Evolutionary conservation across 2,329 filamentous ascomycete genomes (phyloP).

Genomic region (Clonostachys byssicola): DNA sequence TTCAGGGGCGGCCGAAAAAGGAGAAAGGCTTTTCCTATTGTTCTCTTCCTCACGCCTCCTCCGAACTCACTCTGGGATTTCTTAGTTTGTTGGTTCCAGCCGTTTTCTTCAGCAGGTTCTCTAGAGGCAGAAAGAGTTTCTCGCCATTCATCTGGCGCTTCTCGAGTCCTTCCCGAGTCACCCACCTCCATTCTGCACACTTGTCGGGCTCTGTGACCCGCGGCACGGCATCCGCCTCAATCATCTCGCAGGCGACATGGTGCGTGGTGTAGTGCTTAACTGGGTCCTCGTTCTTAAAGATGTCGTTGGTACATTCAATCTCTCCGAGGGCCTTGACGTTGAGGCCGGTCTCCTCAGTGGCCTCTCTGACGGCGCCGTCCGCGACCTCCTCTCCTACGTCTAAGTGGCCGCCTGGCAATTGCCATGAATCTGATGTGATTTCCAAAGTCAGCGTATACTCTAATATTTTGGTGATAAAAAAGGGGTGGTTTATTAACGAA

Average conservation of each 20-base stretch:
- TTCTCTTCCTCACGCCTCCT: too few species aligned
- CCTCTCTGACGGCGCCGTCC: slow-evolving; percentile 62
- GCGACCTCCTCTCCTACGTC: slow-evolving; percentile 63
- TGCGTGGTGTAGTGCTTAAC: slow-evolving; percentile 71
- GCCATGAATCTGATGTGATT: slow-evolving; percentile 44
- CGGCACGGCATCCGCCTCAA: slow-evolving; percentile 37
- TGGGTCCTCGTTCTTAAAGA: slow-evolving; percentile 46
- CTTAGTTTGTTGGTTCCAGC: slow-evolving; percentile 10
- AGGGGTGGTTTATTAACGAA: too few species aligned
- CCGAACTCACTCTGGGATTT: not conserved
- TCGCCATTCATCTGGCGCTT: slow-evolving; percentile 15
- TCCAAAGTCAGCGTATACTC: slow-evolving; percentile 1
- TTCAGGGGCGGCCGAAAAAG: too few species aligned
- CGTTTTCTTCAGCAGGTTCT: slow-evolving; percentile 18
- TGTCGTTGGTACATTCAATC: slow-evolving; percentile 61
- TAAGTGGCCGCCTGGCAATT: slow-evolving; percentile 72
- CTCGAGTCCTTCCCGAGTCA: slow-evolving; percentile 35
- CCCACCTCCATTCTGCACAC: slow-evolving; percentile 46
- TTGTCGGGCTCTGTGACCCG: slow-evolving; percentile 43
- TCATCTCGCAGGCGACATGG: slow-evolving; percentile 54
- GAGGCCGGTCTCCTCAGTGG: slow-evolving; percentile 67
- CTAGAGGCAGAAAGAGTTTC: slow-evolving; percentile 23
- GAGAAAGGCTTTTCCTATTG: too few species aligned
- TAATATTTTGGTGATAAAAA: not conserved
- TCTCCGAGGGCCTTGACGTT: slow-evolving; percentile 43